phyloP scores from a whole-genome alignment of 1,284 basidiomycete genomes.

The Malassezia obtusa region DNA sequence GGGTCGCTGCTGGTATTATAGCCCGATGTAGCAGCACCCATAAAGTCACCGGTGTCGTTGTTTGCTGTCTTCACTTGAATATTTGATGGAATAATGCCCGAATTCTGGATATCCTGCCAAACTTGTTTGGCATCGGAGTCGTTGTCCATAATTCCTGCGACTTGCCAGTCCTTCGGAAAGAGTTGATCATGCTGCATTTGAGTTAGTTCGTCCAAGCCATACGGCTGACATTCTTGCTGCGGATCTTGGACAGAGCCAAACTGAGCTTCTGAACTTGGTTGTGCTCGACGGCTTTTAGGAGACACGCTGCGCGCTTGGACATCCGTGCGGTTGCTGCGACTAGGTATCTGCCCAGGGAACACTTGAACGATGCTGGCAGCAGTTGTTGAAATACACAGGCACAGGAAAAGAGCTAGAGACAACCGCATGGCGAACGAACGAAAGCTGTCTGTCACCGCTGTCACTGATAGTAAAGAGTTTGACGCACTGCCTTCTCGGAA shows the following conservation, averaged over 20 bases:
- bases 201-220: constrained; percentile 26
- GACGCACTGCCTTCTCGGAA: too few species aligned
- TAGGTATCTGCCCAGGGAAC: too few species aligned
- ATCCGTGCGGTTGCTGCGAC: too few species aligned
- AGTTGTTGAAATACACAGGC: too few species aligned
- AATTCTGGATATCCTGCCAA: constrained; percentile 38
- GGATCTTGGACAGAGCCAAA: constrained; percentile 19
- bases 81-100: constrained; percentile 44
- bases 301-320: background rate
- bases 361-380: too few species aligned
- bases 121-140: constrained; percentile 48
- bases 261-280: constrained; percentile 15
- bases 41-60: background rate
- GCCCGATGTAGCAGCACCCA: background rate
- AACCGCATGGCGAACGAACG: too few species aligned
- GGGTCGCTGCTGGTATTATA: constrained; percentile 24
- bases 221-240: constrained; percentile 27
- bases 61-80: constrained; percentile 17
- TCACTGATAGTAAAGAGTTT: too few species aligned
- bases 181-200: constrained; percentile 17
- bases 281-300: background rate
- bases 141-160: constrained; percentile 45
- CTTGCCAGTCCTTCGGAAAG: constrained; percentile 45
- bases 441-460: too few species aligned
- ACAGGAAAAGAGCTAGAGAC: too few species aligned